Conservation (phyloP, 1,284 basidiomycete genomes). For the Ceratobasidium sp. region DNA sequence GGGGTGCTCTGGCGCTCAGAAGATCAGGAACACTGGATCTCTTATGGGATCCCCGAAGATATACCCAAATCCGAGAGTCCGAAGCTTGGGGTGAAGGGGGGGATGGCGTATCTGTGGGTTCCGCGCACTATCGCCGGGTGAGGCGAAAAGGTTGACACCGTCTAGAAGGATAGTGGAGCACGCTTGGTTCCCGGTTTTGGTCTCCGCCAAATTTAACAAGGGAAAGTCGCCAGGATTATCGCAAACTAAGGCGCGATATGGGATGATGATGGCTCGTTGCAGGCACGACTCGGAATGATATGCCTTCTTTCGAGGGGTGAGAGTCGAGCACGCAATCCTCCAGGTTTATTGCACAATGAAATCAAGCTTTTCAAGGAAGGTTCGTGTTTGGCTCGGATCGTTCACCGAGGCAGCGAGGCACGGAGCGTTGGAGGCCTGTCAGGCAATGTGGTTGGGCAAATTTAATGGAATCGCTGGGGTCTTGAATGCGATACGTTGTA, state of each 20-base stretch:
- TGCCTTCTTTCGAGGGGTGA: slow-evolving; percentile 28
- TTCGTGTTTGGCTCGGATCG: not conserved
- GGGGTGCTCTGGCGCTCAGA: slow-evolving; percentile 13
- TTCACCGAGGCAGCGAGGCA: not conserved
- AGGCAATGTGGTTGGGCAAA: not conserved
- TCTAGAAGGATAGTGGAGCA: not conserved
- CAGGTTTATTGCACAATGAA: not conserved
- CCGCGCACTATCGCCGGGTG: slow-evolving; percentile 1
- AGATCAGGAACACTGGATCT: slow-evolving; percentile 2
- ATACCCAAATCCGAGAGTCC: slow-evolving; percentile 28
- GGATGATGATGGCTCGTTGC: slow-evolving; percentile 8
- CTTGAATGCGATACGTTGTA: not conserved
- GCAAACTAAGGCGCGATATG: slow-evolving; percentile 19
- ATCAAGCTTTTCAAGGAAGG: slow-evolving; percentile 25
- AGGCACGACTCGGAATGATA: slow-evolving; percentile 7
- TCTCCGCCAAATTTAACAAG: slow-evolving; percentile 18
- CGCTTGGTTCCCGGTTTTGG: not conserved
- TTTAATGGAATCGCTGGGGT: not conserved
- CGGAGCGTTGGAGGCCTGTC: slow-evolving; percentile 24
- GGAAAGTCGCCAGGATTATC: not conserved
- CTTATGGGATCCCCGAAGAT: slow-evolving; percentile 15
- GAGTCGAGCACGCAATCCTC: slow-evolving; percentile 38
- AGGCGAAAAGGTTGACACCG: slow-evolving; percentile 7
- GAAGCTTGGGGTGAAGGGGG: slow-evolving; percentile 1
- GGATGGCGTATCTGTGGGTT: slow-evolving; percentile 11